A percentile compares a stretch with the other conserved stretches of the same genome.
Evolutionary conservation across 495 filamentous ascomycete species (phyloP).

Genomic region (Letharia lupina): DNA sequence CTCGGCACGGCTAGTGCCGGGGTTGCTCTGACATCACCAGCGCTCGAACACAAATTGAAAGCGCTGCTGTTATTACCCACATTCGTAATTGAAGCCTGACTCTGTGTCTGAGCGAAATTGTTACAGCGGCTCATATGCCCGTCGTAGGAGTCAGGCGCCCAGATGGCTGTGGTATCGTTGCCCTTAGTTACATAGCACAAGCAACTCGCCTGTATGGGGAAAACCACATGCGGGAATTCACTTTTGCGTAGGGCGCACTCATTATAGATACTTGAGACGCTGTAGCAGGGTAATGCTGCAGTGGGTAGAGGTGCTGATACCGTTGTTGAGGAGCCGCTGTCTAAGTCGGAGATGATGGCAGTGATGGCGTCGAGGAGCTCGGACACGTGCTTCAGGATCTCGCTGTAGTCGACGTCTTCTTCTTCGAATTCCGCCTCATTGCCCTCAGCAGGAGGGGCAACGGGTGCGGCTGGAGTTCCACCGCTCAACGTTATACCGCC

Average conservation of each 20-base stretch:
- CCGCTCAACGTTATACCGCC: not conserved
- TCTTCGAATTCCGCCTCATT: not conserved
- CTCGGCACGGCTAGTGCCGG: not conserved
- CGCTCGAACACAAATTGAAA: not conserved
- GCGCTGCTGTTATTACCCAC: not conserved
- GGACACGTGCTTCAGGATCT: not conserved
- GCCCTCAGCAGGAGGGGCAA: not conserved
- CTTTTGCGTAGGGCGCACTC: not conserved
- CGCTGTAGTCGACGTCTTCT: not conserved
- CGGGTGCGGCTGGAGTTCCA: not conserved
- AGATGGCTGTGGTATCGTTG: not conserved
- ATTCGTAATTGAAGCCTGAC: not conserved
- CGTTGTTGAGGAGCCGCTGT: not conserved
- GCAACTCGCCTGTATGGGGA: not conserved
- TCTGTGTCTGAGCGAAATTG: not conserved
- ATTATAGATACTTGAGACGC: not conserved
- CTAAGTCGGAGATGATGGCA: not conserved
- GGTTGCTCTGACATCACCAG: not conserved
- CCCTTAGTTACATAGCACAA: not conserved
- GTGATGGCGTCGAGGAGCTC: slow-evolving; percentile 1
- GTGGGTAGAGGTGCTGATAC: slow-evolving; percentile 2
- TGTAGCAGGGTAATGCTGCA: not conserved
- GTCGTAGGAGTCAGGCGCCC: not conserved
- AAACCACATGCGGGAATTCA: not conserved
- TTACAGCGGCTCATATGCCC: not conserved